These are phyloP conservation scores for Tetrahymena thermophila DNA, from an alignment of 73 alveolate genomes.

Conservation along the genomic window DNA sequence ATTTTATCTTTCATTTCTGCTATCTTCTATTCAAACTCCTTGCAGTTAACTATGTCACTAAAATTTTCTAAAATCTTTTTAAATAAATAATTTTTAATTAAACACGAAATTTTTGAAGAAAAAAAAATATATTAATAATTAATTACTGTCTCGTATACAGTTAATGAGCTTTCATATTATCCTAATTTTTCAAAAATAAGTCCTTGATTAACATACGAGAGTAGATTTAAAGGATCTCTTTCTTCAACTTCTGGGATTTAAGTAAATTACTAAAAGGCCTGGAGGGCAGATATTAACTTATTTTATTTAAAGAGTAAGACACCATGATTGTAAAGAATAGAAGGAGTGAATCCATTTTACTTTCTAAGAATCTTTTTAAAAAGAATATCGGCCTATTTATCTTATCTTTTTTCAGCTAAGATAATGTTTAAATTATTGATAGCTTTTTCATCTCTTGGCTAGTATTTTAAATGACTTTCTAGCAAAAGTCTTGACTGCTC, in stretches of 20 bases:
- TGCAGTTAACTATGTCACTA: background rate
- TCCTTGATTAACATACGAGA: background rate
- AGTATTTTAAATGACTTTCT: background rate
- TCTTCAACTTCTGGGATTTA: background rate
- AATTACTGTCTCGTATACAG: background rate
- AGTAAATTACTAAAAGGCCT: background rate
- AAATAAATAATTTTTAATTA: background rate
- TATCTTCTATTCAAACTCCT: background rate
- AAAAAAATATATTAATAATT: background rate
- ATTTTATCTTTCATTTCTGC: background rate
- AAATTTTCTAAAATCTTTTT: background rate
- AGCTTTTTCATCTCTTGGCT: background rate
- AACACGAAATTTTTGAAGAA: background rate
- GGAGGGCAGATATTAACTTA: background rate
- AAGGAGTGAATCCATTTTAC: background rate
- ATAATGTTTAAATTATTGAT: background rate
- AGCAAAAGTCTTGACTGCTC: background rate
- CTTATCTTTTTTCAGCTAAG: background rate
- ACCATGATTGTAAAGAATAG: background rate
- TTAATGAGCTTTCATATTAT: background rate
- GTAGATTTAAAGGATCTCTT: background rate
- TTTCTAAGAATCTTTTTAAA: background rate
- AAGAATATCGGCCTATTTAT: background rate
- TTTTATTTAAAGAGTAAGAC: background rate
- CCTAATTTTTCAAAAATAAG: background rate